Evolutionary conservation across 2,329 filamentous ascomycete genomes (phyloP).

Genomic region (Calonectria ilicicola): DNA sequence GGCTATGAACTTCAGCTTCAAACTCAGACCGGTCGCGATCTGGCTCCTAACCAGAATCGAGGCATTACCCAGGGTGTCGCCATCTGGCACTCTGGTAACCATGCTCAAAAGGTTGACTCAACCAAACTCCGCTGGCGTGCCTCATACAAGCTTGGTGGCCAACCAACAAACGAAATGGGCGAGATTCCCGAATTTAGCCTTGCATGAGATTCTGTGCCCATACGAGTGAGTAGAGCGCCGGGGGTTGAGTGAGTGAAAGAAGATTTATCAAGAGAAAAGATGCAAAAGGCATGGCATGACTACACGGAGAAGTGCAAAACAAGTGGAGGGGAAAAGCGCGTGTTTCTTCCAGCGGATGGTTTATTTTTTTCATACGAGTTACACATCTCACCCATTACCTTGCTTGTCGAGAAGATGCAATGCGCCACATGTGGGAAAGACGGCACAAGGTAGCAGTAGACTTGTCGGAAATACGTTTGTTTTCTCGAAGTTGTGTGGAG

Average conservation of each 20-base stretch:
- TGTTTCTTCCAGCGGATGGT: constrained; percentile 18
- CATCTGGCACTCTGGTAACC: constrained; percentile 79
- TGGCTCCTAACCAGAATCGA: constrained; percentile 77
- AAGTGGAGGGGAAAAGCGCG: constrained; percentile 19
- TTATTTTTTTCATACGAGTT: not conserved
- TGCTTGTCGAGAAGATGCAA: not conserved
- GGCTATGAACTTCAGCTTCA: constrained; percentile 84
- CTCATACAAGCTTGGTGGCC: constrained; percentile 78
- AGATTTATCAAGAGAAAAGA: constrained; percentile 14
- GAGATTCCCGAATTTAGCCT: constrained; percentile 85
- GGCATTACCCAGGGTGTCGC: constrained; percentile 87
- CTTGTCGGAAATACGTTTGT: constrained; percentile 7
- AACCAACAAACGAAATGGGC: constrained; percentile 82
- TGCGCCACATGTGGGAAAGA: constrained; percentile 9
- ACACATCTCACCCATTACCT: not conserved
- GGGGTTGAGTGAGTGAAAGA: not conserved
- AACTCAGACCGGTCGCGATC: constrained; percentile 83
- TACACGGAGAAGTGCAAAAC: not conserved
- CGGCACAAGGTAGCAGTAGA: constrained; percentile 9
- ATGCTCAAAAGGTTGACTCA: constrained; percentile 75
- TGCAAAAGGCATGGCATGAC: not conserved
- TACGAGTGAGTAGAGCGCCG: constrained; percentile 1
- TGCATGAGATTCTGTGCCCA: constrained; percentile 57
- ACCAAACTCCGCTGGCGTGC: constrained; percentile 93
- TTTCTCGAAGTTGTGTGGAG: constrained; percentile 7